Percentiles rank a stretch among this genome's conserved stretches.
These are phyloP conservation scores for Corrigiola litoralis DNA, from an alignment of 179 eudicot genomes.

Conservation along the genomic window DNA sequence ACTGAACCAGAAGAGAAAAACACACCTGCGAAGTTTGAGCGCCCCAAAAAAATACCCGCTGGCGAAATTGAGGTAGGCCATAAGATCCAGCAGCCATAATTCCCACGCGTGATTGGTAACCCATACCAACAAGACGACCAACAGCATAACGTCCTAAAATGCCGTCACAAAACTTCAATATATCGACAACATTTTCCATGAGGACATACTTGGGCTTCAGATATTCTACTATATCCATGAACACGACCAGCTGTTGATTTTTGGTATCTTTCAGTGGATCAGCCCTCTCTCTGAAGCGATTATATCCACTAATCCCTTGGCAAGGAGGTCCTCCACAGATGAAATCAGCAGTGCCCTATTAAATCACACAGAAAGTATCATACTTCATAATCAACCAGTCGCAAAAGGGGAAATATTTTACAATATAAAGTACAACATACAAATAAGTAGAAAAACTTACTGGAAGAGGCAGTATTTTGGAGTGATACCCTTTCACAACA, in stretches of 20 bases:
- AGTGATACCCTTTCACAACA: constrained; percentile 16
- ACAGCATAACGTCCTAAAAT: constrained; percentile 29
- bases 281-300: constrained; percentile 17
- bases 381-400: no score
- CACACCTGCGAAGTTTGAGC: constrained; percentile 21
- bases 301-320: constrained; percentile 30
- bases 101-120: constrained; percentile 22
- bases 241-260: constrained; percentile 24
- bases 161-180: constrained; percentile 21
- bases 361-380: no score
- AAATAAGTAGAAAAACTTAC: constrained; percentile 5
- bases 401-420: no score
- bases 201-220: constrained; percentile 16
- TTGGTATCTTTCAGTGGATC: constrained; percentile 24
- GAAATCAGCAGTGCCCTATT: constrained; percentile 28
- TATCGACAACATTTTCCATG: constrained; percentile 31
- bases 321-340: constrained; percentile 37
- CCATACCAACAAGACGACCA: constrained; percentile 25
- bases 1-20: no score
- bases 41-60: constrained; percentile 28
- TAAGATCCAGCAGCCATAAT: constrained; percentile 34
- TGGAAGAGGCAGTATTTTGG: constrained; percentile 27
- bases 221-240: constrained; percentile 26
- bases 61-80: constrained; percentile 28
- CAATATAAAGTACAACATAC: background rate